Evolutionary conservation across 192 early-diverging fungal genomes (phyloP), one percentile per base, ranked within the genome.

Genomic region (Diversispora epigaea): DNA sequence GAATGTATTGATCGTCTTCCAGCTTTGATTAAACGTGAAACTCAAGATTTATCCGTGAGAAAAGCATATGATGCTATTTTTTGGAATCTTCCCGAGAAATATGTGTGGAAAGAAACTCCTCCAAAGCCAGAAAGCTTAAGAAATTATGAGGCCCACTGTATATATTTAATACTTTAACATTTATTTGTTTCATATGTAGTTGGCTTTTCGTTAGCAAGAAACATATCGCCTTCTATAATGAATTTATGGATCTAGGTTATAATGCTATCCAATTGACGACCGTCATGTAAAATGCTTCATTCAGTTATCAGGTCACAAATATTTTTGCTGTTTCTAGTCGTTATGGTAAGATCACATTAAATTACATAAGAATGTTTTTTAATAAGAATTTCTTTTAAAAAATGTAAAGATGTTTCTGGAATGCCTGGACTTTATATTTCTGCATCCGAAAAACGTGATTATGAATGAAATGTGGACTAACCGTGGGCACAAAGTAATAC

Each of bases 401-500:
- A 8, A 22, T 43, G 6, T 43, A 25, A 45, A 93, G 97, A 98
- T 84, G 97, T 98, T 15, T 98, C 97, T 10, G 97, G 97, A 46
- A 97, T 98, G 97, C 97, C 97, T 17, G 92, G 93, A 22, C 86
- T 98, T 50, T 95, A 96, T 81, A 86, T 93, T 19, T 85, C 92
- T 12, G 89, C 94, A 0, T 67, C 71, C 3, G 95, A 98, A 80
- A 82, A 87, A 78, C 78, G 77, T 12, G 96, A 98, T 72, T 94
- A 96, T 78, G 91, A 96, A 71, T 98, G 96, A 95, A 81, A 93
- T 55, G 92, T 99, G 84, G 92, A 95, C 91, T 25, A 97, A 99
- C 85, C 89, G 96, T 25, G 90, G 97, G 45, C 89, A 91, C 76
- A 89, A 86, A 84, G 91, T 92, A 80, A 44, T 19, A 22, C 4